Conservation (phyloP, 352 stramenopile genomes). For the Peronospora farinosa region DNA sequence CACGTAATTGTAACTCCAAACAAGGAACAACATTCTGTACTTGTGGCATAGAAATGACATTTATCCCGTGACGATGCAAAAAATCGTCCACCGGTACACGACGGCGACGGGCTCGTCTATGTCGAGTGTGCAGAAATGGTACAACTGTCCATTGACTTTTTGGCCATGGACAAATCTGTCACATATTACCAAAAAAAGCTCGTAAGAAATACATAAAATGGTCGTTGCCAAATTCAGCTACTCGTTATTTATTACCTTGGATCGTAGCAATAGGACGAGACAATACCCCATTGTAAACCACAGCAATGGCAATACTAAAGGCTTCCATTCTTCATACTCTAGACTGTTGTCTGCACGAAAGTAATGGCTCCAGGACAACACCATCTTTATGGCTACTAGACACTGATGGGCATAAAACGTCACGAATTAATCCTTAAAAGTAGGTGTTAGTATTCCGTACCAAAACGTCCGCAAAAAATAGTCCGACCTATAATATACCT, state of each 20-base stretch:
- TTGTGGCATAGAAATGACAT: conserved; percentile 28
- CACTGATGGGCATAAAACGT: neutral
- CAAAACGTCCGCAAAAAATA: too few species aligned
- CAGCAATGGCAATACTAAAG: conserved; percentile 36
- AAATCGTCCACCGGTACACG: conserved; percentile 14
- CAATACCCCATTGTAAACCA: conserved; percentile 56
- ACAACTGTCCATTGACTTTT: conserved; percentile 26
- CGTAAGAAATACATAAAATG: too few species aligned
- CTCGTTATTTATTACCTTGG: conserved; percentile 24
- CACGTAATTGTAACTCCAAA: conserved; percentile 32
- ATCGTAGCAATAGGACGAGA: conserved; percentile 39
- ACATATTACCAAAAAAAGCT: neutral
- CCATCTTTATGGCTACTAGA: conserved; percentile 13
- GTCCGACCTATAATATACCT: too few species aligned
- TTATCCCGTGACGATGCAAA: conserved; percentile 37
- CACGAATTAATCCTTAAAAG: neutral
- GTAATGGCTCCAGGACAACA: conserved; percentile 21
- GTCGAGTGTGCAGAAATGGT: neutral
- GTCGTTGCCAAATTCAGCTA: too few species aligned
- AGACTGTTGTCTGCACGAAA: conserved; percentile 19
- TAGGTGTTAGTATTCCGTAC: too few species aligned
- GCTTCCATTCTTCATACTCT: conserved; percentile 22
- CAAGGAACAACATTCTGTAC: conserved; percentile 22
- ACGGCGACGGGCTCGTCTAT: conserved; percentile 12
- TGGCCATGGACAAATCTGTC: conserved; percentile 50